A percentile compares a stretch with the other conserved stretches of the same genome.
These are phyloP conservation scores for Quercus suber DNA, from an alignment of 306 rosid genomes.

Conservation along the genomic window DNA sequence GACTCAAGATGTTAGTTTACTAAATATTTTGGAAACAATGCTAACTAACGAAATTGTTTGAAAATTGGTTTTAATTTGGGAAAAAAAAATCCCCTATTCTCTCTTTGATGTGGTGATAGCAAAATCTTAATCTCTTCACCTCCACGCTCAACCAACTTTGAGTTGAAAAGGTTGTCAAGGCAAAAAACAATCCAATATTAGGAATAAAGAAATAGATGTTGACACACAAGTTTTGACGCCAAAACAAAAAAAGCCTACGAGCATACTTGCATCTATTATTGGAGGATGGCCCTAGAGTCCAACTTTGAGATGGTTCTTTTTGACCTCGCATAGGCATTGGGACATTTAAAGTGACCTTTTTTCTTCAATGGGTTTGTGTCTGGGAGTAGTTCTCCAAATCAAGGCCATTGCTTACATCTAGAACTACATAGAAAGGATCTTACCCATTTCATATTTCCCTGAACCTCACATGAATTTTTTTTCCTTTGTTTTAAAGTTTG, in stretches of 20 bases:
- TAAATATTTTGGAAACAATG: too few relatives aligned
- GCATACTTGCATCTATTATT: conserved; percentile 64
- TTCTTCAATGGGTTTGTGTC: conserved; percentile 65
- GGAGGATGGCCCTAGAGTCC: conserved; percentile 91
- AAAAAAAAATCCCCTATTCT: too few relatives aligned
- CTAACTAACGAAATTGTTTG: too few relatives aligned
- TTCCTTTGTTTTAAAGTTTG: too few relatives aligned
- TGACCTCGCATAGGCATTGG: conserved; percentile 84
- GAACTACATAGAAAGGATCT: too few relatives aligned
- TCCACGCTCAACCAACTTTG: too few relatives aligned
- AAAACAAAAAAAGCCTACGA: not conserved
- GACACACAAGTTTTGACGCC: not conserved
- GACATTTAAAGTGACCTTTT: conserved; percentile 62
- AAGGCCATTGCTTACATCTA: conserved; percentile 59
- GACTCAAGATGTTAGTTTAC: too few relatives aligned
- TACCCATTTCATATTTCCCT: too few relatives aligned
- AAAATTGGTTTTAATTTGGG: too few relatives aligned
- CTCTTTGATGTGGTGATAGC: too few relatives aligned
- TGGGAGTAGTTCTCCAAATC: conserved; percentile 80
- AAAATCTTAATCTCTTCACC: too few relatives aligned
- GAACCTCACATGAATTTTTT: too few relatives aligned
- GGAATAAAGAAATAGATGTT: not conserved
- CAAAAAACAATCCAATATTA: not conserved
- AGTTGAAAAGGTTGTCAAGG: not conserved
- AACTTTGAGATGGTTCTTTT: conserved; percentile 80